These are phyloP conservation scores for Dactylellina leptospora DNA, from an alignment of 2,329 filamentous ascomycete genomes.

Conservation along the genomic window DNA sequence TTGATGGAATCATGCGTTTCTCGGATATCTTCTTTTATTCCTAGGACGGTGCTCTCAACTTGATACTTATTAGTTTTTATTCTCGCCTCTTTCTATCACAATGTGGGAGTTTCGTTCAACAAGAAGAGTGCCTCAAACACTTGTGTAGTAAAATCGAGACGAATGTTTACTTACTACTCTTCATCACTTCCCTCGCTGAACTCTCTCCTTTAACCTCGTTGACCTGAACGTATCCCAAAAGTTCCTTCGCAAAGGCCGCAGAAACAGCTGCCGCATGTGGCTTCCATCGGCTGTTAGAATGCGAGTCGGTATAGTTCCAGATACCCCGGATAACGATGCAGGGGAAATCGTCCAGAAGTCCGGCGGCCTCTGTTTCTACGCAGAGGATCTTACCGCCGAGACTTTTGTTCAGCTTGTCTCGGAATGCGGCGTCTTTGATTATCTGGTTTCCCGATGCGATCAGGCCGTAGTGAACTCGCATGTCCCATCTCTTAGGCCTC, in stretches of 20 bases:
- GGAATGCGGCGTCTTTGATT: constrained; percentile 13
- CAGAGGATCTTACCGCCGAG: background rate
- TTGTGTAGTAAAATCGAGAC: no score
- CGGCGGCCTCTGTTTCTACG: constrained; percentile 3
- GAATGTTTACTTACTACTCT: background rate
- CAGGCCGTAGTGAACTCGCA: constrained; percentile 6
- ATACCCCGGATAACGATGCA: constrained; percentile 39
- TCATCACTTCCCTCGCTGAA: background rate
- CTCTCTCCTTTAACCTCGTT: background rate
- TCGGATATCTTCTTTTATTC: background rate
- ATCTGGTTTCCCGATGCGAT: constrained; percentile 8
- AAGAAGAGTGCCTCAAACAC: no score
- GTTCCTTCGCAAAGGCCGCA: constrained; percentile 14
- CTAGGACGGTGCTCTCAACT: background rate
- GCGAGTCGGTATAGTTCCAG: constrained; percentile 54
- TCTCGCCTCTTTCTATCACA: no score
- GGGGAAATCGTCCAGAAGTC: constrained; percentile 14
- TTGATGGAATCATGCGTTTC: background rate
- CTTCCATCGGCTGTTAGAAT: constrained; percentile 52
- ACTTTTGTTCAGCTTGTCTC: background rate
- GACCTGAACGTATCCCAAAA: background rate
- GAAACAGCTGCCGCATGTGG: constrained; percentile 36
- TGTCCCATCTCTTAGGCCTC: background rate
- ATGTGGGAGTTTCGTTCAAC: no score
- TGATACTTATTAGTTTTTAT: background rate